Evolutionary conservation across 495 filamentous ascomycete genomes (phyloP).

Genomic region (Podospora pseudopauciseta): DNA sequence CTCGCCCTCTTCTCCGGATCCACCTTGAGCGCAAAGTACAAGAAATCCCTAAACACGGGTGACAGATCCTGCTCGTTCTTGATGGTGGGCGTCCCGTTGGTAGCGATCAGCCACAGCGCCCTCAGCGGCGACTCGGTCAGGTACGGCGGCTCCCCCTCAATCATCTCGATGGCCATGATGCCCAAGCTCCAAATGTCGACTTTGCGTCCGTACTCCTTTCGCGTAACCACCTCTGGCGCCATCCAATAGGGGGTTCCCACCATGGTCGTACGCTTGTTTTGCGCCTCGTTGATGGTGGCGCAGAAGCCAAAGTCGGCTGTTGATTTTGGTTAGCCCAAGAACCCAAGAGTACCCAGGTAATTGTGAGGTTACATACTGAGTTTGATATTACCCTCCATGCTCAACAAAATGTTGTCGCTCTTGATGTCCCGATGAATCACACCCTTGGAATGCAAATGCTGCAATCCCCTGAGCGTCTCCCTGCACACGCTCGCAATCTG

Average conservation of each 20-base stretch:
- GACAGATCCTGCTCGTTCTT: constrained; percentile 87
- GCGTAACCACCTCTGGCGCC: constrained; percentile 95
- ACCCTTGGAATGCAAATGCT: constrained; percentile 94
- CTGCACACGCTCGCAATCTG: constrained; percentile 95
- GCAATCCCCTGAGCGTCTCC: constrained; percentile 87
- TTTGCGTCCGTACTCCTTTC: constrained; percentile 97
- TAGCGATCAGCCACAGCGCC: constrained; percentile 93
- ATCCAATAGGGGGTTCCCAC: constrained; percentile 99
- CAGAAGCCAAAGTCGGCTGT: constrained; percentile 98
- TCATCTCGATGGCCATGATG: constrained; percentile 99
- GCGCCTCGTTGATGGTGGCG: constrained; percentile 95
- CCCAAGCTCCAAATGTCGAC: constrained; percentile 98
- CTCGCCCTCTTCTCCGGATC: constrained; percentile 95
- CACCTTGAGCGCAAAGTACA: constrained; percentile 87
- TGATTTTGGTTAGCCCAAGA: constrained; percentile 7
- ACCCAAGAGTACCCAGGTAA: neutral
- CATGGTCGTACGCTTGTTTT: constrained; percentile 98
- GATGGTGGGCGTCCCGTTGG: constrained; percentile 91
- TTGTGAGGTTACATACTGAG: constrained; percentile 64
- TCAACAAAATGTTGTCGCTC: constrained; percentile 93
- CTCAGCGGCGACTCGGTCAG: constrained; percentile 91
- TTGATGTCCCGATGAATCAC: constrained; percentile 99
- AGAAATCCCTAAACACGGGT: constrained; percentile 79
- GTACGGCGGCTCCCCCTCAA: constrained; percentile 96
- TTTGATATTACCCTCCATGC: constrained; percentile 95